Conservation (phyloP, 768 basidiomycete species). For the Aureoboletus auriporus region DNA sequence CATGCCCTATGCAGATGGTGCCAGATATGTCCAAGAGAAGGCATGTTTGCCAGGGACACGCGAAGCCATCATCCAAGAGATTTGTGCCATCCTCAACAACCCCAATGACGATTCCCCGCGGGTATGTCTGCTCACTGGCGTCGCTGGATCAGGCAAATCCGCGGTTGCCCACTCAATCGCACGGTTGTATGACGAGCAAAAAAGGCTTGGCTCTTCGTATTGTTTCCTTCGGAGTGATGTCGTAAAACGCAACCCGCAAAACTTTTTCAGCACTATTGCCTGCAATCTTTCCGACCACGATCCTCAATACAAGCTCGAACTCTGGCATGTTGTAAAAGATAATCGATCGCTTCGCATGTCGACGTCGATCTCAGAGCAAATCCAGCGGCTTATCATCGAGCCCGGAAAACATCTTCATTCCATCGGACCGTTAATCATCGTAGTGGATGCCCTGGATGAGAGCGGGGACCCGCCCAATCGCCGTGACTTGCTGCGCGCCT, state of each 20-base stretch:
- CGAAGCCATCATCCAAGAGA: slow-evolving; percentile 11
- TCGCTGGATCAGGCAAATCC: slow-evolving; percentile 30
- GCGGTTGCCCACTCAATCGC: slow-evolving; percentile 30
- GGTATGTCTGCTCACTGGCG: slow-evolving; percentile 27
- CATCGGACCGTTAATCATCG: slow-evolving; percentile 30
- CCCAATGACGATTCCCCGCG: slow-evolving; percentile 11
- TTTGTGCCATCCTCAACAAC: slow-evolving; percentile 15
- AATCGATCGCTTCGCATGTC: slow-evolving; percentile 23
- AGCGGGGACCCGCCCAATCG: slow-evolving; percentile 18
- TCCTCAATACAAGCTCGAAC: slow-evolving; percentile 17
- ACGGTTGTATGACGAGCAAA: slow-evolving; percentile 19
- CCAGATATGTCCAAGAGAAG: slow-evolving; percentile 21
- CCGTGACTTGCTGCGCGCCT: slow-evolving; percentile 17
- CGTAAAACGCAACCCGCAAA: slow-evolving; percentile 17
- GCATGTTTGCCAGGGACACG: slow-evolving; percentile 19
- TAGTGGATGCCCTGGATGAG: slow-evolving; percentile 35
- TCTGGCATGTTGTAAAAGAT: slow-evolving; percentile 13
- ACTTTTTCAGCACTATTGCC: slow-evolving; percentile 33
- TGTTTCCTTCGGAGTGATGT: slow-evolving; percentile 22
- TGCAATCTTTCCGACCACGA: slow-evolving; percentile 31
- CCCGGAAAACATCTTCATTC: slow-evolving; percentile 21
- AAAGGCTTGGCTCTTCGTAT: slow-evolving; percentile 30
- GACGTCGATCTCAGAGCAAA: slow-evolving; percentile 19
- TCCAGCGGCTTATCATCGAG: slow-evolving; percentile 25
- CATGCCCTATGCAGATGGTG: slow-evolving; percentile 21